Conservation (phyloP, 495 filamentous ascomycete species). For the Thermothielavioides terrestris region DNA sequence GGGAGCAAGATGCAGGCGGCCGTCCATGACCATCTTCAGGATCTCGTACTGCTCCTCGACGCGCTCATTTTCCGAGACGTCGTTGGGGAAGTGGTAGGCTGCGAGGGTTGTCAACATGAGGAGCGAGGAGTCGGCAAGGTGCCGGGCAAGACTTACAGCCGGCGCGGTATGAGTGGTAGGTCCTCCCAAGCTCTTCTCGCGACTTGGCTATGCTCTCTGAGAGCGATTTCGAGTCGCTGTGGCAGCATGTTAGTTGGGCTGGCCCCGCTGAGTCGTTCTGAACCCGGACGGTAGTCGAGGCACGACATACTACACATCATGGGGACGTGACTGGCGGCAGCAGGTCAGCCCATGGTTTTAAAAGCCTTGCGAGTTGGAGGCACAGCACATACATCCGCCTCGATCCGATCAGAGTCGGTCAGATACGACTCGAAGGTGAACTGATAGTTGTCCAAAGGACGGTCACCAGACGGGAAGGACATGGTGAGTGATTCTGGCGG, state of each 20-base stretch:
- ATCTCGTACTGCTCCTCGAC: slow-evolving; percentile 54
- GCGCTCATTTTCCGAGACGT: slow-evolving; percentile 44
- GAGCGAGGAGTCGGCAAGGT: not conserved
- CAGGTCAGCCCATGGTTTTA: not conserved
- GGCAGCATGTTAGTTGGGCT: not conserved
- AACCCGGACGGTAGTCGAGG: not conserved
- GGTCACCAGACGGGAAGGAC: slow-evolving; percentile 4
- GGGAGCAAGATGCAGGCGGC: slow-evolving; percentile 51
- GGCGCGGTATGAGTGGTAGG: slow-evolving; percentile 51
- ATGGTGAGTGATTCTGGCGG: not conserved
- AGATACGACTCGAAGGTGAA: slow-evolving; percentile 31
- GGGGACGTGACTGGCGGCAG: not conserved
- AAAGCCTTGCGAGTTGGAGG: not conserved
- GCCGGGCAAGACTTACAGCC: slow-evolving; percentile 27
- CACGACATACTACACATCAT: slow-evolving; percentile 14
- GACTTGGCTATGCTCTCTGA: slow-evolving; percentile 38
- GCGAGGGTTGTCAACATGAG: slow-evolving; percentile 12
- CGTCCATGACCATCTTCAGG: slow-evolving; percentile 45
- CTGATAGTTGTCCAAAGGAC: slow-evolving; percentile 16
- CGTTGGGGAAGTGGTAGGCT: slow-evolving; percentile 55
- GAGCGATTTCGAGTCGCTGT: slow-evolving; percentile 30
- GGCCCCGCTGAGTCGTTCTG: not conserved
- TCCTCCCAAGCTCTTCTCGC: slow-evolving; percentile 52
- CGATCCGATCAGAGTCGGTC: slow-evolving; percentile 18
- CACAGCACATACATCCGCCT: slow-evolving; percentile 25